Base-by-base conservation (phyloP, 768 basidiomycete genomes). In the Panaeolus cyanescens region DNA sequence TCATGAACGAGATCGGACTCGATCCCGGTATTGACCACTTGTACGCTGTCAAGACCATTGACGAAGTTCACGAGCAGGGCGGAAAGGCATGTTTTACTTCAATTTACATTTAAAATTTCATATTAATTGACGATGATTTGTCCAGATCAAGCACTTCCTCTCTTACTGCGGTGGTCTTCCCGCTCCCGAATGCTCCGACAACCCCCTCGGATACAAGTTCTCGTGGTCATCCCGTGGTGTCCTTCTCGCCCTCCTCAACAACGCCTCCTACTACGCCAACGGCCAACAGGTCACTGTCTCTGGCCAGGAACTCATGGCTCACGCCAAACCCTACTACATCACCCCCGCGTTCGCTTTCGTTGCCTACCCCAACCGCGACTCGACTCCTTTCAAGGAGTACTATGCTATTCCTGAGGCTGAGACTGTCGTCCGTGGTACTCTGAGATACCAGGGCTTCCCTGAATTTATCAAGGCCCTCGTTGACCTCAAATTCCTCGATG, bases 141-240 rank as follows among this genome's bases (percentile, higher is more conserved):
- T 39, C 5, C 63, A 93, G 92, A 81, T 96, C 77, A 95, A 92
- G 71, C 80, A 91, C 66, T 99, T 99, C 85, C 77, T 91, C 59
- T 95, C 93, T 0, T 97, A 94, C 84, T 99, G 96, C 65, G 95
- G 96, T 71, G 96, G 96, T 61, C 90, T 98, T 54, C 95, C 96
- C 54, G 93, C 95, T 0, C 93, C 95, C 6, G 90, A 93, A 68
- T 90, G 90, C 70, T 86, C 94, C 4, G 88, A 89, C 70, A 99
- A 99, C 80, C 95, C 97, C 2, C 89, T 99, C 59, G 96, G 96
- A 10, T 99, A 98, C 87, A 98, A 98, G 75, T 98, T 99, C 80
- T 97, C 95, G 34, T 99, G 97, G 97, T 96, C 95, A 6, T 92
- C 95, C 7, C 91, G 95, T 20, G 96, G 96, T 56, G 95, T 96